Evolutionary conservation across 192 early-diverging fungal genomes (phyloP).

Genomic region (Gorgonomyces haynaldii): DNA sequence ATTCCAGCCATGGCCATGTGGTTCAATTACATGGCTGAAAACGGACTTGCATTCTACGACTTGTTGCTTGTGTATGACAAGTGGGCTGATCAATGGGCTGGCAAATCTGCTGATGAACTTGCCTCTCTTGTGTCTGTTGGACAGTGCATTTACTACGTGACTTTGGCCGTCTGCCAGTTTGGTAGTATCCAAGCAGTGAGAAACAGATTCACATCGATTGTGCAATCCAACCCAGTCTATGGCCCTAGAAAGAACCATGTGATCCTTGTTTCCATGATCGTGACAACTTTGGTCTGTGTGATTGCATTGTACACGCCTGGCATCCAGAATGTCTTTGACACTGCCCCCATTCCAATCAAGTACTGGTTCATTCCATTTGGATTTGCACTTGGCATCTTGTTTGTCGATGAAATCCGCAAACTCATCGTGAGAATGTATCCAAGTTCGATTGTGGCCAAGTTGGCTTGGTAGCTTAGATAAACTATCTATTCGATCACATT

Average conservation of each 20-base stretch:
- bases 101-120: constrained; percentile 37
- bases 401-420: constrained; percentile 58
- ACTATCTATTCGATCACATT: too few relatives aligned
- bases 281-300: constrained; percentile 27
- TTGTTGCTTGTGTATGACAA: constrained; percentile 45
- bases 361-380: constrained; percentile 57
- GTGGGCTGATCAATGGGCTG: constrained; percentile 40
- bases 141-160: constrained; percentile 48
- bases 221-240: constrained; percentile 52
- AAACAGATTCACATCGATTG: constrained; percentile 42
- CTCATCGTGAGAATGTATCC: constrained; percentile 39
- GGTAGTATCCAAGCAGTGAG: constrained; percentile 46
- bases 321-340: constrained; percentile 46
- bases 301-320: constrained; percentile 29
- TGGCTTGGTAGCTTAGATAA: constrained; percentile 58
- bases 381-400: constrained; percentile 39
- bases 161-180: constrained; percentile 48
- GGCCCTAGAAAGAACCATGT: constrained; percentile 42
- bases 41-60: constrained; percentile 46
- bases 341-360: constrained; percentile 42
- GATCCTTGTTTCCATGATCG: constrained; percentile 40
- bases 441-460: constrained; percentile 34
- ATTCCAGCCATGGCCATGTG: constrained; percentile 56
- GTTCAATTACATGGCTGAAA: constrained; percentile 51
- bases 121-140: constrained; percentile 30